Evolutionary conservation across 495 filamentous ascomycete species (phyloP).

Genomic region (Trichoderma asperelloides): DNA sequence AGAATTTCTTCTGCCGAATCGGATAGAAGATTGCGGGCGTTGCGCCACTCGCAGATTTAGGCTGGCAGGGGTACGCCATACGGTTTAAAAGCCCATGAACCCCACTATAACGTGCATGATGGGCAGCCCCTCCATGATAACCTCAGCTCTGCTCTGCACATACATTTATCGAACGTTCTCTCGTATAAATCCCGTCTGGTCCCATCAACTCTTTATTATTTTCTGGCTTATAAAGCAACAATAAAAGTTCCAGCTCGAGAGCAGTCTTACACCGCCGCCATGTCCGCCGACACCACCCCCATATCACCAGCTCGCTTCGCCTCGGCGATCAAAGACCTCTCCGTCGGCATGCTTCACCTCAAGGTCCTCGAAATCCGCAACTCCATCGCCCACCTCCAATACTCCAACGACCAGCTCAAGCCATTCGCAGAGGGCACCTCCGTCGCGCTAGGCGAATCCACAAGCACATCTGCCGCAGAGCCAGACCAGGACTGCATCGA

Average conservation of each 20-base stretch:
- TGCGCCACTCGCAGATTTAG: too few species aligned
- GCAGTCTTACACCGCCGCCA: neutral
- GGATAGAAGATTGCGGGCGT: too few species aligned
- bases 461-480: slow-evolving; percentile 17
- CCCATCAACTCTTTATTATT: neutral
- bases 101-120: too few species aligned
- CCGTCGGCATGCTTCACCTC: slow-evolving; percentile 60
- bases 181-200: neutral
- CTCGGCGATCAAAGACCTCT: slow-evolving; percentile 62
- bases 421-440: slow-evolving; percentile 43
- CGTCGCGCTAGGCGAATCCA: slow-evolving; percentile 13
- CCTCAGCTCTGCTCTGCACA: neutral
- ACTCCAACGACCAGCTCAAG: slow-evolving; percentile 65
- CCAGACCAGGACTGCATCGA: slow-evolving; percentile 59
- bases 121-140: neutral
- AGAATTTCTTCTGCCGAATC: neutral
- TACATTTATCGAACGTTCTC: neutral
- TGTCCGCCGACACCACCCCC: slow-evolving; percentile 42
- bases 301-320: slow-evolving; percentile 59
- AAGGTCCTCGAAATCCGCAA: slow-evolving; percentile 80
- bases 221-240: neutral
- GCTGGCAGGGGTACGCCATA: too few species aligned
- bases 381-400: slow-evolving; percentile 68
- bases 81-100: too few species aligned
- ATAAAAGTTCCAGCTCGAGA: neutral